Conservation (phyloP, 208 protist species). For the Kentomonas sorsogonicus region DNA sequence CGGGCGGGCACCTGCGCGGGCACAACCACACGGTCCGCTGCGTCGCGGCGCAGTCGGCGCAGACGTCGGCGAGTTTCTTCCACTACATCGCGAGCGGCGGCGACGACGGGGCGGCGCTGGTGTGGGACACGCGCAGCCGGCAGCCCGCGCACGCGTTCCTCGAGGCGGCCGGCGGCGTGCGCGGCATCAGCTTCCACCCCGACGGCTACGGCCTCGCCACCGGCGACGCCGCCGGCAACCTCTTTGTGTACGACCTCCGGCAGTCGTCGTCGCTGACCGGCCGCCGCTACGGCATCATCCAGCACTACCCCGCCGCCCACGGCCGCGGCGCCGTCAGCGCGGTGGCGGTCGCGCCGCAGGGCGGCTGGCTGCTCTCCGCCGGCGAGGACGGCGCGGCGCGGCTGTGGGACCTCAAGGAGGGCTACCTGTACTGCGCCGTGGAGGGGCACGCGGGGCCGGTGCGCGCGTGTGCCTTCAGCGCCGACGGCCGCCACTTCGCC, state of each 20-base stretch:
- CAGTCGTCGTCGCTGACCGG: background rate
- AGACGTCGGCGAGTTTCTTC: constrained; percentile 12
- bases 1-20: constrained; percentile 33
- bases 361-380: constrained; percentile 75
- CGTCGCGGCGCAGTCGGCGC: constrained; percentile 41
- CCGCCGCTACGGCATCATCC: constrained; percentile 48
- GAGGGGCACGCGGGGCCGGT: constrained; percentile 76
- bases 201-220: constrained; percentile 76
- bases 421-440: constrained; percentile 80
- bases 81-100: constrained; percentile 72
- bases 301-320: constrained; percentile 79
- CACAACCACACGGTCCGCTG: constrained; percentile 87
- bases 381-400: constrained; percentile 72
- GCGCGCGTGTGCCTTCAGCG: constrained; percentile 39
- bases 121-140: constrained; percentile 77
- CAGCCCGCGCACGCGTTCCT: constrained; percentile 53
- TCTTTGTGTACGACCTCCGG: constrained; percentile 90
- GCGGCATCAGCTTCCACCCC: constrained; percentile 73
- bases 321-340: constrained; percentile 47
- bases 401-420: constrained; percentile 84
- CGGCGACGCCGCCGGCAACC: constrained; percentile 45
- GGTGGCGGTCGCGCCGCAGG: constrained; percentile 68
- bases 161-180: constrained; percentile 52
- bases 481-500: constrained; percentile 50
- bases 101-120: constrained; percentile 67